Conservation (phyloP, 495 filamentous ascomycete species). For the Xylaria sp. region DNA sequence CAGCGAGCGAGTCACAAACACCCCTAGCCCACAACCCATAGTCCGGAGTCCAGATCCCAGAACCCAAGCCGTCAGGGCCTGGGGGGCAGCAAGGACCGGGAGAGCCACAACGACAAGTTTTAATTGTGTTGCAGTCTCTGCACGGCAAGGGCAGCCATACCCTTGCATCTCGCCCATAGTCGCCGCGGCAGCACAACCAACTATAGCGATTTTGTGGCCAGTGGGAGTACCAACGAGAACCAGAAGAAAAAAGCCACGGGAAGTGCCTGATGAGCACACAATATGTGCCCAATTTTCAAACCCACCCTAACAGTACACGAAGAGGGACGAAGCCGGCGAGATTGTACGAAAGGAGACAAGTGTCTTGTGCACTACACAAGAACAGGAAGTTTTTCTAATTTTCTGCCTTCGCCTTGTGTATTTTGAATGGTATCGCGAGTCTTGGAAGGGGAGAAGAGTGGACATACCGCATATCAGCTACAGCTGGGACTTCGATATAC, state of each 20-base stretch:
- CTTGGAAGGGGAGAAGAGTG: slow-evolving; percentile 11
- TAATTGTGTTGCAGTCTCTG: slow-evolving; percentile 31
- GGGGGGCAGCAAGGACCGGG: slow-evolving; percentile 20
- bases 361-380: slow-evolving; percentile 12
- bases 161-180: slow-evolving; percentile 22
- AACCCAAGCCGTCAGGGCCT: slow-evolving; percentile 1
- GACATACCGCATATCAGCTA: slow-evolving; percentile 59
- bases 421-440: not conserved
- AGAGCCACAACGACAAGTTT: slow-evolving; percentile 31
- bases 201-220: slow-evolving; percentile 12
- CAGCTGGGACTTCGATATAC: slow-evolving; percentile 53
- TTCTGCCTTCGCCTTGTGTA: slow-evolving; percentile 2
- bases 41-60: slow-evolving; percentile 19
- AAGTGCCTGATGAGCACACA: slow-evolving; percentile 17
- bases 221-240: slow-evolving; percentile 29
- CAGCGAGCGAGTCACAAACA: slow-evolving; percentile 43
- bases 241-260: slow-evolving; percentile 21
- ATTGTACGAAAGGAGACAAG: not conserved
- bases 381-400: not conserved
- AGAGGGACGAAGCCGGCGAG: slow-evolving; percentile 25
- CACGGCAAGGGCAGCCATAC: slow-evolving; percentile 35
- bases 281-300: slow-evolving; percentile 25
- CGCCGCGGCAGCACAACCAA: slow-evolving; percentile 26
- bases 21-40: slow-evolving; percentile 25
- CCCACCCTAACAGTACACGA: slow-evolving; percentile 27